phyloP scores from a whole-genome alignment of 106 monocot species.

The Dioscorea alata region DNA sequence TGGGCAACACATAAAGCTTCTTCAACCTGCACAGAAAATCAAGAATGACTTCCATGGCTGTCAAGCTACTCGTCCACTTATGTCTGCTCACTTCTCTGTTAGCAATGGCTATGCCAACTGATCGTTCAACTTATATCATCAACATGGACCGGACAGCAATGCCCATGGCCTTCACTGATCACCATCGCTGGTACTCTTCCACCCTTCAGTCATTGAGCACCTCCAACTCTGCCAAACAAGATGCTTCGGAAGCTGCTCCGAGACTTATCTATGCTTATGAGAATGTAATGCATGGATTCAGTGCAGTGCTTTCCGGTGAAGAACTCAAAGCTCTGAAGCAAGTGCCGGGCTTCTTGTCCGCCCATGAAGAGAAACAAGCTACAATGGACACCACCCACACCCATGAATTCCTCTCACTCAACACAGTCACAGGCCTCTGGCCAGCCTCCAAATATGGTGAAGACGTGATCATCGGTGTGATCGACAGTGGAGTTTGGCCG shows the following conservation, averaged over 20 bases:
- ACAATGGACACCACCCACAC: conserved; percentile 91
- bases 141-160: conserved; percentile 67
- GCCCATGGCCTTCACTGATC: conserved; percentile 53
- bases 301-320: conserved; percentile 48
- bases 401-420: conserved; percentile 82
- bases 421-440: too few species aligned
- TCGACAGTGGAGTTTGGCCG: conserved; percentile 97
- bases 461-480: conserved; percentile 85
- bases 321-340: conserved; percentile 43
- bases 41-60: too few species aligned
- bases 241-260: conserved; percentile 12
- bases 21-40: too few species aligned
- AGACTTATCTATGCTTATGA: conserved; percentile 60
- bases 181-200: conserved; percentile 66
- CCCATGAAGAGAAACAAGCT: conserved; percentile 60
- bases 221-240: conserved; percentile 4
- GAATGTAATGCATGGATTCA: conserved; percentile 77
- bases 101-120: too few species aligned
- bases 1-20: too few species aligned
- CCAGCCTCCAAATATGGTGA: conserved; percentile 30
- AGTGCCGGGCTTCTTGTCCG: conserved; percentile 55
- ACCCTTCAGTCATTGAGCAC: conserved; percentile 76
- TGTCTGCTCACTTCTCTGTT: too few species aligned
- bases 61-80: too few species aligned
- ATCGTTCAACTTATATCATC: conserved; percentile 57